Conservation (phyloP, 2,329 filamentous ascomycete species). For the Hypoxylon sp. region DNA sequence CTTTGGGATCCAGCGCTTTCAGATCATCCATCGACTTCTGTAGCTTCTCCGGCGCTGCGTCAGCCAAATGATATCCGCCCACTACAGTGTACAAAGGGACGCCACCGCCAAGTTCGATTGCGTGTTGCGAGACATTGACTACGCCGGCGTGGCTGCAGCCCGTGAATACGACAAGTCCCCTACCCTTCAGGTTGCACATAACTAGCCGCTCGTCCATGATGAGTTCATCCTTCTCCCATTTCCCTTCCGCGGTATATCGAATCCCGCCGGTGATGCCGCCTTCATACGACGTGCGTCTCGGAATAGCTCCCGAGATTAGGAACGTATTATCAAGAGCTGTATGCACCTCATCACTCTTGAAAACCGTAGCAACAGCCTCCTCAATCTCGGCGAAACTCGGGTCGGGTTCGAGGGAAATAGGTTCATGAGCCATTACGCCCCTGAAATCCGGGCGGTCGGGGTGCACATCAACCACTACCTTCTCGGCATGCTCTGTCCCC, state of each 20-base stretch:
- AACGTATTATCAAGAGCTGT: conserved; percentile 66
- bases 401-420: conserved; percentile 67
- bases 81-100: conserved; percentile 65
- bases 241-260: conserved; percentile 49
- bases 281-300: conserved; percentile 65
- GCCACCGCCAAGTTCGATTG: conserved; percentile 57
- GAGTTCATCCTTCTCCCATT: conserved; percentile 64
- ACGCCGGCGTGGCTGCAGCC: conserved; percentile 70
- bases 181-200: conserved; percentile 67
- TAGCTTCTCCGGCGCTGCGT: conserved; percentile 60
- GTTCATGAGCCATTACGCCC: conserved; percentile 60
- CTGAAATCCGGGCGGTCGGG: conserved; percentile 66
- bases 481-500: conserved; percentile 40
- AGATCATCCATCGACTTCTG: conserved; percentile 64
- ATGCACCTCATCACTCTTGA: conserved; percentile 59
- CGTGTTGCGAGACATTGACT: conserved; percentile 65
- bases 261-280: conserved; percentile 61
- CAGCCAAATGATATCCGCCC: conserved; percentile 68
- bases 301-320: conserved; percentile 68
- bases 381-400: conserved; percentile 65
- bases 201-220: conserved; percentile 68
- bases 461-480: conserved; percentile 65
- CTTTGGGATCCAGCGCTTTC: conserved; percentile 61
- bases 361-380: conserved; percentile 58
- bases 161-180: conserved; percentile 68